Percentiles rank a stretch among this genome's conserved stretches.
These are phyloP conservation scores for Hypsizygus marmoreus DNA, from an alignment of 768 basidiomycete species.

Conservation along the genomic window DNA sequence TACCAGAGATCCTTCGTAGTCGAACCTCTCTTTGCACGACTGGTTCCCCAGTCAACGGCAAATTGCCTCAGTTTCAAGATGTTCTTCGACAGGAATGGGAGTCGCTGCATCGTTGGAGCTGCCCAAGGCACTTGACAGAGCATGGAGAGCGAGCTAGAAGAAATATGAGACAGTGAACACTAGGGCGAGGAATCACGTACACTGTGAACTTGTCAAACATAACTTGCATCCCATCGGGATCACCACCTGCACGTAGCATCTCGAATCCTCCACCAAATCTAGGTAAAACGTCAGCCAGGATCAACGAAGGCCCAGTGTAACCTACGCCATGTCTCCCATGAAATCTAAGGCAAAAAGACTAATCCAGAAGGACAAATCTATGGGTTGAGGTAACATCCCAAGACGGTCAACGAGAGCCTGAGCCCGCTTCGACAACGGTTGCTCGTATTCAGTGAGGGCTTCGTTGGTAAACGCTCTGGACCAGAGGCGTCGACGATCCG, in stretches of 20 bases:
- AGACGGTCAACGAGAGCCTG: constrained; percentile 33
- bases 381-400: constrained; percentile 8
- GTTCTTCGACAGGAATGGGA: constrained; percentile 31
- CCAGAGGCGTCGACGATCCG: constrained; percentile 44
- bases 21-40: constrained; percentile 22
- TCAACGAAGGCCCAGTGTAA: no score
- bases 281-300: no score
- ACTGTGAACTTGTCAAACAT: constrained; percentile 19
- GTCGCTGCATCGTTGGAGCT: constrained; percentile 17
- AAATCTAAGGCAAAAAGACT: constrained; percentile 41
- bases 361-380: constrained; percentile 35
- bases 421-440: constrained; percentile 29
- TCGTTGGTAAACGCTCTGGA: constrained; percentile 40
- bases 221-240: constrained; percentile 19
- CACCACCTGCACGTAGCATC: constrained; percentile 39
- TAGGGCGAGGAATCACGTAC: constrained; percentile 11
- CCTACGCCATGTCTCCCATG: constrained; percentile 43
- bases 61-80: constrained; percentile 25
- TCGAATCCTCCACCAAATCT: constrained; percentile 38
- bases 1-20: constrained; percentile 37
- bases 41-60: constrained; percentile 17
- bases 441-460: constrained; percentile 42
- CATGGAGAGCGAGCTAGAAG: constrained; percentile 15
- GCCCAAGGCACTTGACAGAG: constrained; percentile 28
- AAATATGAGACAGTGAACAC: neutral